A percentile compares a stretch with the other conserved stretches of the same genome.
These are phyloP conservation scores for Rosa lucieae DNA, from an alignment of 306 rosid genomes.

Conservation along the genomic window DNA sequence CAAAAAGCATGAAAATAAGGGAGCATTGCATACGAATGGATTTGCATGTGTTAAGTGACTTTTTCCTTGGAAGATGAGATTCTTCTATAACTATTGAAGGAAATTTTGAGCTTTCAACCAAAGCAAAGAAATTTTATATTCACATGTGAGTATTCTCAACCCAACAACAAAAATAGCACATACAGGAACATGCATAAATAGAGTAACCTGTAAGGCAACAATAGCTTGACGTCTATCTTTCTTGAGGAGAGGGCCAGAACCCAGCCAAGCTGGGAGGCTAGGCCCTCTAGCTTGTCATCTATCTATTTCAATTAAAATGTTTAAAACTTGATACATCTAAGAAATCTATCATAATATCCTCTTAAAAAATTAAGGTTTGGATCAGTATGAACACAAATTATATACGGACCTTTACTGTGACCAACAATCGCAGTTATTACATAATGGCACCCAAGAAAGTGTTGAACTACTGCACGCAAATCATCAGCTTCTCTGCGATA, in stretches of 20 bases:
- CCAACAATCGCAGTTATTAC: conserved; percentile 64
- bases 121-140: background rate
- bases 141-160: background rate
- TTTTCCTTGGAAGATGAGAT: background rate
- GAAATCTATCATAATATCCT: background rate
- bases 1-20: background rate
- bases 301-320: background rate
- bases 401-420: conserved; percentile 80
- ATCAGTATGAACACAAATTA: conserved; percentile 10
- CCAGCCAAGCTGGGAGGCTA: background rate
- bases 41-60: background rate
- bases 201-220: background rate
- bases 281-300: background rate
- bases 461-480: conserved; percentile 59
- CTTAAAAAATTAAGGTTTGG: background rate
- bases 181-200: background rate
- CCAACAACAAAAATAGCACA: background rate
- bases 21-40: background rate
- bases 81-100: background rate
- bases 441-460: conserved; percentile 53
- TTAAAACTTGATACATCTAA: background rate
- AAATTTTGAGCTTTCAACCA: background rate
- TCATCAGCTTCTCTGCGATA: conserved; percentile 83
- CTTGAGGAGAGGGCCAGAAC: background rate
- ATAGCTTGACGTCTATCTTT: background rate